Percentiles rank a stretch among this genome's conserved stretches.
phyloP scores from a whole-genome alignment of 1,284 basidiomycete genomes.

The Ustilago sp. region DNA sequence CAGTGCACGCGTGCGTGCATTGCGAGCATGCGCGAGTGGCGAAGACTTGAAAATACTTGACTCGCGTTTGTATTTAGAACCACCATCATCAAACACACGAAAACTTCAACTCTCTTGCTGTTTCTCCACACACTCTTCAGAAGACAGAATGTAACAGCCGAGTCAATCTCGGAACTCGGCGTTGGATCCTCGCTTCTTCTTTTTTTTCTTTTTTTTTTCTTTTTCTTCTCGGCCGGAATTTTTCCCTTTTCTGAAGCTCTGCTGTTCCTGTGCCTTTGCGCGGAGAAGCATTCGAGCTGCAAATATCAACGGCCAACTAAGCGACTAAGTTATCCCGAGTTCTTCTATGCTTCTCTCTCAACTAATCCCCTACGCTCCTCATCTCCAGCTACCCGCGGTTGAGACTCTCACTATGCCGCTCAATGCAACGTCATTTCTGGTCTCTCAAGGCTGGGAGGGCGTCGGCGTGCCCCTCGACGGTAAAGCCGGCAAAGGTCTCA shows the following conservation, averaged over 20 bases:
- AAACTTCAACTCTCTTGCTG: no score
- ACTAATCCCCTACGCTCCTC: neutral
- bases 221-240: constrained; percentile 7
- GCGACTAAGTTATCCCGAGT: neutral
- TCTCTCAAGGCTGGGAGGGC: constrained; percentile 65
- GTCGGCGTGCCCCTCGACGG: constrained; percentile 66
- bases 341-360: neutral
- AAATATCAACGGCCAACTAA: neutral
- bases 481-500: constrained; percentile 61
- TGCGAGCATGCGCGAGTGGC: no score
- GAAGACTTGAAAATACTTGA: no score
- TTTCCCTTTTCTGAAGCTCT: neutral
- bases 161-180: constrained; percentile 15
- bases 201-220: constrained; percentile 7
- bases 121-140: constrained; percentile 4
- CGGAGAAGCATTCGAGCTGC: neutral
- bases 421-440: constrained; percentile 59
- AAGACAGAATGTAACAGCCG: neutral
- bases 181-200: neutral
- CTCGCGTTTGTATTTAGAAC: no score
- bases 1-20: no score
- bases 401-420: constrained; percentile 57
- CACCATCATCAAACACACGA: no score
- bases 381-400: neutral
- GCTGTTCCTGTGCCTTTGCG: neutral